A percentile compares a stretch with the other conserved stretches of the same genome.
Evolutionary conservation across 148 eudicot species (phyloP).

Genomic region (Drosera capensis): DNA sequence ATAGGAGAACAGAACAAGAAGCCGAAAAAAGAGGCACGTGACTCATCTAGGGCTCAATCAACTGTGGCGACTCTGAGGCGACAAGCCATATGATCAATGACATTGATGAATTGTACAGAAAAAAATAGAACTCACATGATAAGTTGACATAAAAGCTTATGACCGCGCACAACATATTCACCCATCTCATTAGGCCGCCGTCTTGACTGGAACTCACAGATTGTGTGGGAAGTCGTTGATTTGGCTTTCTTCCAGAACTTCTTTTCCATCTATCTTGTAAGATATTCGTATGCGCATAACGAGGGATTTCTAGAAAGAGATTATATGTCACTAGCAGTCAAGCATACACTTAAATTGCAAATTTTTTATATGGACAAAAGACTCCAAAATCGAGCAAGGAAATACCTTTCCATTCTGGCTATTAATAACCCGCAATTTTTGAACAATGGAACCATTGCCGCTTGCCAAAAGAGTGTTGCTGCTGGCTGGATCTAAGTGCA

Average conservation of each 20-base stretch:
- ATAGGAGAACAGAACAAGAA: too few relatives aligned
- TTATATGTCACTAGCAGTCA: background rate
- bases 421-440: slow-evolving; percentile 62
- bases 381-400: background rate
- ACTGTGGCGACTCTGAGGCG: too few relatives aligned
- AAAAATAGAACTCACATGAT: too few relatives aligned
- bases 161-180: too few relatives aligned
- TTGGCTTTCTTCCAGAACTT: slow-evolving; percentile 79
- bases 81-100: too few relatives aligned
- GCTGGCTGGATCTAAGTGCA: slow-evolving; percentile 91
- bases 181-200: background rate
- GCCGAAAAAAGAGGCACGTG: too few relatives aligned
- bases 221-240: slow-evolving; percentile 74
- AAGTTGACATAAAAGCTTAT: too few relatives aligned
- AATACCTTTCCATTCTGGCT: slow-evolving; percentile 94
- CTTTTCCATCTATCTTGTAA: slow-evolving; percentile 62
- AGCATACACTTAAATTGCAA: background rate
- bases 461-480: slow-evolving; percentile 55
- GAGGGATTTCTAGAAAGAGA: slow-evolving; percentile 57
- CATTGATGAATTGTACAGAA: too few relatives aligned
- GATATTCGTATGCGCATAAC: slow-evolving; percentile 83
- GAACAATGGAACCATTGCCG: slow-evolving; percentile 57
- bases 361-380: background rate
- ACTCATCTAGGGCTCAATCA: too few relatives aligned
- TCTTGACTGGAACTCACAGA: slow-evolving; percentile 30